These are phyloP conservation scores for Pyrus communis DNA, from an alignment of 306 rosid species.

Conservation along the genomic window DNA sequence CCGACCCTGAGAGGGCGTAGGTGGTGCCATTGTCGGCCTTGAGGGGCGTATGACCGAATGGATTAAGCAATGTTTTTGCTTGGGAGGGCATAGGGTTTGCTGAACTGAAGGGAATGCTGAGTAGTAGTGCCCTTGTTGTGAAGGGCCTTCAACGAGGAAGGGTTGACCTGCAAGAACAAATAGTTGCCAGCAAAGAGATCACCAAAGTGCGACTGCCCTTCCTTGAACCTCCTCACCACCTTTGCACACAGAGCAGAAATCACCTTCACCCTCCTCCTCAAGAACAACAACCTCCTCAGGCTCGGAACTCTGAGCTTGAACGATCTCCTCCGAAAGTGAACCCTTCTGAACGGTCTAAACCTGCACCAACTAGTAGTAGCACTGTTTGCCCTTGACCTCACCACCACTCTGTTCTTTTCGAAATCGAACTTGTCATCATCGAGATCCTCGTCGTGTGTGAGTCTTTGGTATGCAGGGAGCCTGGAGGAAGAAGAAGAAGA, in stretches of 20 bases:
- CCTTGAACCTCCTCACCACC: constrained; percentile 46
- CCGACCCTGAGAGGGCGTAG: too few species aligned
- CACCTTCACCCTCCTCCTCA: constrained; percentile 47
- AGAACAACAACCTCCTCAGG: constrained; percentile 41
- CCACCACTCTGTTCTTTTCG: constrained; percentile 9
- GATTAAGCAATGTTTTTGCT: not conserved
- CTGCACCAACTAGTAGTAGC: constrained; percentile 24
- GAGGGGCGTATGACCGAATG: too few species aligned
- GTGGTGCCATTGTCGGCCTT: too few species aligned
- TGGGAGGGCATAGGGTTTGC: not conserved
- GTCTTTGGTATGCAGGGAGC: constrained; percentile 41
- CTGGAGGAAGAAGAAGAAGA: constrained; percentile 4
- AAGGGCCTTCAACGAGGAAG: constrained; percentile 40
- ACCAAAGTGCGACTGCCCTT: constrained; percentile 52
- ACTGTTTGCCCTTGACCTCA: constrained; percentile 3
- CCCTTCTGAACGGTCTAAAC: not conserved
- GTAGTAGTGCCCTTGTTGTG: not conserved
- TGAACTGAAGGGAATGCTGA: not conserved
- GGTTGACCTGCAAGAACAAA: constrained; percentile 62
- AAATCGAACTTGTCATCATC: constrained; percentile 7
- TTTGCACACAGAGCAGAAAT: constrained; percentile 32
- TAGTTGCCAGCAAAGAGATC: constrained; percentile 86
- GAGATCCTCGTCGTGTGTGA: constrained; percentile 21
- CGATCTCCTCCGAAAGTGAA: constrained; percentile 28
- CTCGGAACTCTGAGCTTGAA: constrained; percentile 52